These are phyloP conservation scores for Fusarium multiceps DNA, from an alignment of 2,329 filamentous ascomycete genomes.

Conservation along the genomic window DNA sequence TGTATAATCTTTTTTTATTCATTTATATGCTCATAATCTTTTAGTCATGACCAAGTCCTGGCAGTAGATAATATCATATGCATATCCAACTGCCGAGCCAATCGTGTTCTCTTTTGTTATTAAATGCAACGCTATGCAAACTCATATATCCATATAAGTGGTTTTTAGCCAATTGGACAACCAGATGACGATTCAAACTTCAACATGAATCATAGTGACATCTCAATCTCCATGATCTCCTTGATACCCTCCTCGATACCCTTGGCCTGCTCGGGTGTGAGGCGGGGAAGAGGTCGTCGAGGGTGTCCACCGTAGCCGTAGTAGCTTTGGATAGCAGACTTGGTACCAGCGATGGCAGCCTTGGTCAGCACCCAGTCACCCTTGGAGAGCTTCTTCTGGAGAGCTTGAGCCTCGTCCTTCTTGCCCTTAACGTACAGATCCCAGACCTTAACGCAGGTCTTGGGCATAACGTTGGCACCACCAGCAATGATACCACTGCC, in stretches of 20 bases:
- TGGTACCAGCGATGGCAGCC: slow-evolving; percentile 86
- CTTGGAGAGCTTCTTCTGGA: slow-evolving; percentile 82
- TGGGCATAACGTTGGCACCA: slow-evolving; percentile 86
- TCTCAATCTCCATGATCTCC: slow-evolving; percentile 76
- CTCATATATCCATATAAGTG: slow-evolving; percentile 6
- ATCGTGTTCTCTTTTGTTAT: slow-evolving; percentile 18
- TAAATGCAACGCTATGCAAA: slow-evolving; percentile 43
- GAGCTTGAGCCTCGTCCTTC: slow-evolving; percentile 76
- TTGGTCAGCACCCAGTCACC: slow-evolving; percentile 88
- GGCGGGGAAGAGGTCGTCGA: slow-evolving; percentile 75
- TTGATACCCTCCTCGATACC: slow-evolving; percentile 66
- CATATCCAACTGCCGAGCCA: slow-evolving; percentile 1
- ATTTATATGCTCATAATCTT: slow-evolving; percentile 29
- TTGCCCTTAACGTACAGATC: slow-evolving; percentile 79
- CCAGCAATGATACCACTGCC: slow-evolving; percentile 88
- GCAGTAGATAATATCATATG: background rate
- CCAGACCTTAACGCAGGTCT: slow-evolving; percentile 83
- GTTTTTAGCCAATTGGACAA: background rate
- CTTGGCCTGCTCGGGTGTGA: slow-evolving; percentile 66
- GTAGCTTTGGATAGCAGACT: slow-evolving; percentile 82
- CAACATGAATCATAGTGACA: slow-evolving; percentile 54
- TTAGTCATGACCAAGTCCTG: slow-evolving; percentile 13
- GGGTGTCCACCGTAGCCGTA: slow-evolving; percentile 85
- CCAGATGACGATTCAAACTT: background rate
- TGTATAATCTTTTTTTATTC: slow-evolving; percentile 17